Percentiles rank a stretch among this genome's conserved stretches.
Evolutionary conservation across 768 basidiomycete species (phyloP).

Genomic region (Podaxis sp.): DNA sequence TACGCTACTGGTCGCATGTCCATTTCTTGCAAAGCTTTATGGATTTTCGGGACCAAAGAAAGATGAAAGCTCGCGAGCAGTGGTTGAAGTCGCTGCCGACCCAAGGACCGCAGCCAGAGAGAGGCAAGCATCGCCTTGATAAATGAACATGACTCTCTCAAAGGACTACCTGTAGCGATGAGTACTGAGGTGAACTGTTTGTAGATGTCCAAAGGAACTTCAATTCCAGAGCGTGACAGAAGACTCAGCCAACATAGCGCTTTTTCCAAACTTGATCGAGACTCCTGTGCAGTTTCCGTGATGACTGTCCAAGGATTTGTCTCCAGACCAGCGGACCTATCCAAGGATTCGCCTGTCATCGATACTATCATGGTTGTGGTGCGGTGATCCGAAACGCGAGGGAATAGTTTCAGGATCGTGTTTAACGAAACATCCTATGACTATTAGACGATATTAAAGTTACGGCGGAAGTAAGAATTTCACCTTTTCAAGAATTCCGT

Average conservation of each 20-base stretch:
- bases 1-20: slow-evolving; percentile 32
- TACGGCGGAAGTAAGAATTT: slow-evolving; percentile 8
- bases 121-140: slow-evolving; percentile 50
- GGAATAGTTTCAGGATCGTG: slow-evolving; percentile 49
- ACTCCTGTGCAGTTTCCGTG: slow-evolving; percentile 35
- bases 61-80: slow-evolving; percentile 46
- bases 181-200: slow-evolving; percentile 41
- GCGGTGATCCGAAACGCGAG: slow-evolving; percentile 46
- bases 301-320: slow-evolving; percentile 57
- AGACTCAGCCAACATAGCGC: slow-evolving; percentile 58
- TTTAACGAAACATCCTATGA: slow-evolving; percentile 30
- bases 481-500: slow-evolving; percentile 35
- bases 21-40: slow-evolving; percentile 28
- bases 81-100: slow-evolving; percentile 53
- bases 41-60: slow-evolving; percentile 36
- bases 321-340: slow-evolving; percentile 22
- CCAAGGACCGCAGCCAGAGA: slow-evolving; percentile 57
- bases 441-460: neutral
- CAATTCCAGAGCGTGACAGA: slow-evolving; percentile 60
- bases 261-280: slow-evolving; percentile 36
- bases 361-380: slow-evolving; percentile 22
- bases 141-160: slow-evolving; percentile 45
- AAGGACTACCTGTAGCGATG: slow-evolving; percentile 24
- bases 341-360: slow-evolving; percentile 12
- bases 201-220: slow-evolving; percentile 51